Conservation (phyloP, 2,329 filamentous ascomycete genomes). For the Claviceps pazoutovae region DNA sequence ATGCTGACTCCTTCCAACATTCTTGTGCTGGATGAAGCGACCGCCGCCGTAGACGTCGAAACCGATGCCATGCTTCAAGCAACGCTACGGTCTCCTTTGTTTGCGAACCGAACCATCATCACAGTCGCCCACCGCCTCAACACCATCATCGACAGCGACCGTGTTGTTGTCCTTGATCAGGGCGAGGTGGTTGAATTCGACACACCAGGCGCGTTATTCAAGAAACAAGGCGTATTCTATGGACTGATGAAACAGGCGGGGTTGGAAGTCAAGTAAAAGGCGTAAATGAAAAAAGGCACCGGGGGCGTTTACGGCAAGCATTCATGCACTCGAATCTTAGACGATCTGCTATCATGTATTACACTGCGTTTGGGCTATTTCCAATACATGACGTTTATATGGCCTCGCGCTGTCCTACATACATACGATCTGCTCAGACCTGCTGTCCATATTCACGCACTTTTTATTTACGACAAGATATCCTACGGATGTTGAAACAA, state of each 20-base stretch:
- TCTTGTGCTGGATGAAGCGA: constrained; percentile 91
- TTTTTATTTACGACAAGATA: too few relatives aligned
- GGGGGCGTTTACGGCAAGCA: not conserved
- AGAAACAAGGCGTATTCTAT: constrained; percentile 66
- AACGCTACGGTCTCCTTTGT: constrained; percentile 51
- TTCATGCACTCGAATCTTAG: not conserved
- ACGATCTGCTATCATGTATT: too few relatives aligned
- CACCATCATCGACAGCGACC: constrained; percentile 79
- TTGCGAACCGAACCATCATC: constrained; percentile 89
- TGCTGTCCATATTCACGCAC: too few relatives aligned
- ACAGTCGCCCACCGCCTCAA: constrained; percentile 98
- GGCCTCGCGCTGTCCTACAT: too few relatives aligned
- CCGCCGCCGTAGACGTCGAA: constrained; percentile 58
- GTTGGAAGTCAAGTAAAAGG: constrained; percentile 35
- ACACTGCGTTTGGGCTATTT: too few relatives aligned
- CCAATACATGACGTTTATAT: too few relatives aligned
- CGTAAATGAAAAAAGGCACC: too few relatives aligned
- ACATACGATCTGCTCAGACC: too few relatives aligned
- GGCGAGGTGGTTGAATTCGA: constrained; percentile 89
- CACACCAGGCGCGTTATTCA: constrained; percentile 64
- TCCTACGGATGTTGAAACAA: too few relatives aligned
- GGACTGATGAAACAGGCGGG: constrained; percentile 85
- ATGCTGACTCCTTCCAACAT: constrained; percentile 94
- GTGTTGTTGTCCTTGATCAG: constrained; percentile 85
- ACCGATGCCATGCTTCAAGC: constrained; percentile 53